Evolutionary conservation across 2,329 filamentous ascomycete genomes (phyloP).

Genomic region (Fusarium sp.): DNA sequence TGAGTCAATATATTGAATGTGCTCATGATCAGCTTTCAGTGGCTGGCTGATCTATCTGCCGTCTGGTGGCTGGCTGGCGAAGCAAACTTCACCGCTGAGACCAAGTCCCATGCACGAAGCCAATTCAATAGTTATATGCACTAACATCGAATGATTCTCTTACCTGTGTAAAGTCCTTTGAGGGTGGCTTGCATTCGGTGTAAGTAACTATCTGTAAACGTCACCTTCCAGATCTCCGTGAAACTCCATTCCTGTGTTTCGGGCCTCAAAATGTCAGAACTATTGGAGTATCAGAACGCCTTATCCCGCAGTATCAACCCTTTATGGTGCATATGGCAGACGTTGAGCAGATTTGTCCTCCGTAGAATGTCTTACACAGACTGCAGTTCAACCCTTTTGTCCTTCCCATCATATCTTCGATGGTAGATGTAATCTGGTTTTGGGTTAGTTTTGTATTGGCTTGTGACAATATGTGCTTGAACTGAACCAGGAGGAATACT

Average conservation of each 20-base stretch:
- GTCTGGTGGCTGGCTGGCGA: background rate
- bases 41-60: too few relatives aligned
- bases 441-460: too few relatives aligned
- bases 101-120: background rate
- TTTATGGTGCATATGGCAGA: too few relatives aligned
- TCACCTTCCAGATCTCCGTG: too few relatives aligned
- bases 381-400: rapidly evolving
- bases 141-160: too few relatives aligned
- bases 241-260: too few relatives aligned
- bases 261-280: background rate
- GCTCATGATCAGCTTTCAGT: background rate
- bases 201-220: background rate
- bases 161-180: background rate
- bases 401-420: background rate
- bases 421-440: background rate
- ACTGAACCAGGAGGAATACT: too few relatives aligned
- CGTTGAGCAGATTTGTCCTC: background rate
- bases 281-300: rapidly evolving
- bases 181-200: background rate
- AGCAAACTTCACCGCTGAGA: background rate
- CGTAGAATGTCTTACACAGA: background rate
- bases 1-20: background rate
- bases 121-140: background rate
- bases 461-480: too few relatives aligned
- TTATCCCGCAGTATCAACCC: too few relatives aligned